Conservation (phyloP, 805 yeast species). For the Spathaspora hagerdaliae region DNA sequence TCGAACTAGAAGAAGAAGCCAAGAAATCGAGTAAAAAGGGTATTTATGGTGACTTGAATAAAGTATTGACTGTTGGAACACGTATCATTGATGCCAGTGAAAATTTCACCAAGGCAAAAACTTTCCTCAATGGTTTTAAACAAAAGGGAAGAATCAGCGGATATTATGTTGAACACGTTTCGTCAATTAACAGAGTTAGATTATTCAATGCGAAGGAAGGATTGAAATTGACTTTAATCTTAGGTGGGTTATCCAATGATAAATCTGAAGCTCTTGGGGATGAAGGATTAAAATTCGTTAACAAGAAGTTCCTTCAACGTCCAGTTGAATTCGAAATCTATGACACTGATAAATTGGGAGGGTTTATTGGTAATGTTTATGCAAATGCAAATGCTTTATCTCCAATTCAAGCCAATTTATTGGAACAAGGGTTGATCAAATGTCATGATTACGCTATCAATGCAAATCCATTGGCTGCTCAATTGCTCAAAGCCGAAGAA, state of each 20-base stretch:
- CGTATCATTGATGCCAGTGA: constrained; percentile 80
- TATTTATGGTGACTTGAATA: constrained; percentile 46
- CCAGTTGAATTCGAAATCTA: constrained; percentile 68
- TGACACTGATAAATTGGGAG: constrained; percentile 73
- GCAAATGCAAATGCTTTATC: constrained; percentile 40
- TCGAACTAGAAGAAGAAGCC: constrained; percentile 66
- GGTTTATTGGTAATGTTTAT: constrained; percentile 70
- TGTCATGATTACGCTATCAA: constrained; percentile 63
- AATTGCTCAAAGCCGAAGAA: constrained; percentile 59
- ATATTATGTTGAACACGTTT: constrained; percentile 63
- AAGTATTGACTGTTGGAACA: constrained; percentile 51
- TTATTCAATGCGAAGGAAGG: constrained; percentile 70
- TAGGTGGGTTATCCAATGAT: constrained; percentile 64
- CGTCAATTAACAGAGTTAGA: constrained; percentile 64
- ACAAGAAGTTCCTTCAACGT: constrained; percentile 60
- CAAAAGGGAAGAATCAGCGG: constrained; percentile 64
- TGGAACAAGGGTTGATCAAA: constrained; percentile 60
- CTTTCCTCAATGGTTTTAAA: constrained; percentile 66
- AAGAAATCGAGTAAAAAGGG: constrained; percentile 51
- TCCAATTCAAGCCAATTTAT: constrained; percentile 57
- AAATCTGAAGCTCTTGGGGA: constrained; percentile 35
- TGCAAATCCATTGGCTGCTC: constrained; percentile 51
- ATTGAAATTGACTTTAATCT: constrained; percentile 60
- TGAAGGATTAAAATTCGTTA: constrained; percentile 52
- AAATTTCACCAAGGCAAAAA: constrained; percentile 63